These are phyloP conservation scores for Claviceps purpurea DNA, from an alignment of 2,329 filamentous ascomycete species.

Conservation along the genomic window DNA sequence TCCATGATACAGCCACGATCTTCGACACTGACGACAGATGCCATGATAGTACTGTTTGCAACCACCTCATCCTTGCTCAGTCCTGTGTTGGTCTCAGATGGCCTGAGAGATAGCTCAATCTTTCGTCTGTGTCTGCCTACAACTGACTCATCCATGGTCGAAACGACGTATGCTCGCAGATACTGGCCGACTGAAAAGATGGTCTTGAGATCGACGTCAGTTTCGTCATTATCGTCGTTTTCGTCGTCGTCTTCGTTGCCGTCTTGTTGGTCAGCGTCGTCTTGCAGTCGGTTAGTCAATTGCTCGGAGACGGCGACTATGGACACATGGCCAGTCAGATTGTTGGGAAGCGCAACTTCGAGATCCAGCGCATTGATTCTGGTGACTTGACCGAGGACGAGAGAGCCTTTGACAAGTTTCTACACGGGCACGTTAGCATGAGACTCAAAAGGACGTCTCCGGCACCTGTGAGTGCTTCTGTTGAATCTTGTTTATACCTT, in stretches of 20 bases:
- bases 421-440: constrained; percentile 23
- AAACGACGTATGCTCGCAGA: constrained; percentile 68
- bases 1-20: constrained; percentile 95
- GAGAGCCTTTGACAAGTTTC: constrained; percentile 72
- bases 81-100: constrained; percentile 63
- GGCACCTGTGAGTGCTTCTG: background rate
- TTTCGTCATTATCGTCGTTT: constrained; percentile 30
- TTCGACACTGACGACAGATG: constrained; percentile 80
- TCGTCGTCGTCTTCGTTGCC: constrained; percentile 38
- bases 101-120: constrained; percentile 79
- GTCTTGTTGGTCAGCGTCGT: constrained; percentile 38
- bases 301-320: constrained; percentile 82
- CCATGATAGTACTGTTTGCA: constrained; percentile 67
- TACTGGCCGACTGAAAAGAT: constrained; percentile 81
- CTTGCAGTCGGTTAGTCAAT: constrained; percentile 64
- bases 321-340: constrained; percentile 76
- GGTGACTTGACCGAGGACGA: constrained; percentile 76
- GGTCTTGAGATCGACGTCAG: constrained; percentile 56
- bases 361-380: constrained; percentile 71
- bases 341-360: constrained; percentile 78
- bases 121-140: constrained; percentile 57
- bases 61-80: constrained; percentile 62
- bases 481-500: constrained; percentile 42
- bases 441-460: background rate
- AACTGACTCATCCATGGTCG: constrained; percentile 54